Conservation (phyloP, 352 stramenopile genomes). For the Peronospora tabacina region DNA sequence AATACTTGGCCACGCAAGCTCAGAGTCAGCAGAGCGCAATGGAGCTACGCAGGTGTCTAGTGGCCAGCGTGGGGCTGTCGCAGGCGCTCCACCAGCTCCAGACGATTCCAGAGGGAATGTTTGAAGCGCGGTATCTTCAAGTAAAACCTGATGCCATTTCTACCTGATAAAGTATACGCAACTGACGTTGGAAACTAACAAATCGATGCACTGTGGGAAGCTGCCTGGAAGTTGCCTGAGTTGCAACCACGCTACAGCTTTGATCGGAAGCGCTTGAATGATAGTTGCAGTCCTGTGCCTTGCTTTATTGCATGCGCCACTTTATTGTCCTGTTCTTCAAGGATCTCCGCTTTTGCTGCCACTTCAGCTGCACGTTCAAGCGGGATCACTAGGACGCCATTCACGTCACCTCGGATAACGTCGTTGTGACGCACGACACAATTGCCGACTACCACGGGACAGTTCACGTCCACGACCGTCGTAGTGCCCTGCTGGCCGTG, state of each 20-base stretch:
- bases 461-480: constrained; percentile 56
- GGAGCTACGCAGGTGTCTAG: constrained; percentile 24
- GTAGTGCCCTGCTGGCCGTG: constrained; percentile 58
- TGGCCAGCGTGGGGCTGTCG: constrained; percentile 15
- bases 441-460: constrained; percentile 54
- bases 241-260: constrained; percentile 7
- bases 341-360: constrained; percentile 56
- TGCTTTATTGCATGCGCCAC: constrained; percentile 66
- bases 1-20: constrained; percentile 35
- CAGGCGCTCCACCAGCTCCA: constrained; percentile 25
- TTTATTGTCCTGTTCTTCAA: constrained; percentile 79
- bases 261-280: constrained; percentile 73
- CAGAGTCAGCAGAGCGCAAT: constrained; percentile 5
- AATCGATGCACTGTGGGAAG: neutral
- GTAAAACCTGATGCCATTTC: constrained; percentile 7
- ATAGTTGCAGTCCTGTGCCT: constrained; percentile 54
- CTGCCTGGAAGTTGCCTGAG: neutral
- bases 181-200: neutral
- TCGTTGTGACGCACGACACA: constrained; percentile 70
- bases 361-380: constrained; percentile 59
- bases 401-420: constrained; percentile 72
- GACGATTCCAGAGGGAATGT: constrained; percentile 13
- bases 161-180: constrained; percentile 1
- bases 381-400: constrained; percentile 73
- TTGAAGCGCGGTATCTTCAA: constrained; percentile 26